Conservation (phyloP, 176 grass and related monocot genomes). For the Triticum dicoccoides region DNA sequence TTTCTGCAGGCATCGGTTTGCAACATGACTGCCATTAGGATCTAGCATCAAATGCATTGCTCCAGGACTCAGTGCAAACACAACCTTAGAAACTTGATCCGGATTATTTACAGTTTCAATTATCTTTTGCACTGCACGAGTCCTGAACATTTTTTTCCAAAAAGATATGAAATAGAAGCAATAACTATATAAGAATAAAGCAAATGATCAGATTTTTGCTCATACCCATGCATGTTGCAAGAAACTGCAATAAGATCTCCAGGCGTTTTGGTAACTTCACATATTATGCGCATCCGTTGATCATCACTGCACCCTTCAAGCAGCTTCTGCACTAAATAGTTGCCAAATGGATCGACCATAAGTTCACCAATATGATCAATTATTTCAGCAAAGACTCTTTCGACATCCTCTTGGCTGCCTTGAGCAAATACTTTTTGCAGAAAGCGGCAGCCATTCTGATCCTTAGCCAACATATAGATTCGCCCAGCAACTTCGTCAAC, state of each 20-base stretch:
- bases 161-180: slow-evolving; percentile 13
- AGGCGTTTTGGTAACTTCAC: slow-evolving; percentile 59
- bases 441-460: slow-evolving; percentile 62
- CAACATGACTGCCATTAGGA: slow-evolving; percentile 72
- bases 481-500: slow-evolving; percentile 44
- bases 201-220: slow-evolving; percentile 20
- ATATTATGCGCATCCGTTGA: slow-evolving; percentile 53
- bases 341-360: slow-evolving; percentile 66
- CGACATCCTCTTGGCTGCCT: slow-evolving; percentile 50
- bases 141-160: slow-evolving; percentile 44
- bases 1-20: slow-evolving; percentile 58
- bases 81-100: slow-evolving; percentile 49
- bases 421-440: slow-evolving; percentile 61
- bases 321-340: slow-evolving; percentile 75
- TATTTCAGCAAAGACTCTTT: slow-evolving; percentile 60
- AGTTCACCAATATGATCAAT: slow-evolving; percentile 71
- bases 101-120: slow-evolving; percentile 57
- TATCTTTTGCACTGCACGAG: slow-evolving; percentile 80
- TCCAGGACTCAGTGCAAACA: slow-evolving; percentile 52
- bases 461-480: slow-evolving; percentile 65
- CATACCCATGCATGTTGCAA: slow-evolving; percentile 89
- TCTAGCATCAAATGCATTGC: slow-evolving; percentile 63
- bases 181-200: slow-evolving; percentile 3
- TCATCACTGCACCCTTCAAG: slow-evolving; percentile 60
- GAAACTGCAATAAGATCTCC: slow-evolving; percentile 54